Evolutionary conservation across 2,329 filamentous ascomycete genomes (phyloP).

Genomic region (Daldinia eschscholtzii): DNA sequence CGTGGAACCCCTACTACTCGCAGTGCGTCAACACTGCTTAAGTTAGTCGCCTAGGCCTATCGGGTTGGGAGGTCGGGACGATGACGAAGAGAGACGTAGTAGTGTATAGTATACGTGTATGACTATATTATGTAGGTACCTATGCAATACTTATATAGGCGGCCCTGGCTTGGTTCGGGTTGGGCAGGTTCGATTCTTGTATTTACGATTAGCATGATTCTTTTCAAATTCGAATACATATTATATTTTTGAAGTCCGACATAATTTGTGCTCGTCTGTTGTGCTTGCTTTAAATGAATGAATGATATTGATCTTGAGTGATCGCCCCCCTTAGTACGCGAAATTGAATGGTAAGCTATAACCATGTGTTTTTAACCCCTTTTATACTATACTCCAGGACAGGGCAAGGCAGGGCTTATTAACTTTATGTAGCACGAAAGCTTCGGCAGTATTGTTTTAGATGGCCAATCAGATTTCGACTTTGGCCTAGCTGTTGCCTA

Average conservation of each 20-base stretch:
- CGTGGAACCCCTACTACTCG: constrained; percentile 60
- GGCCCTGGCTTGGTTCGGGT: background rate
- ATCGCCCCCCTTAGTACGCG: too few relatives aligned
- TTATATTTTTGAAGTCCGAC: background rate
- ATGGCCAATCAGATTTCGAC: background rate
- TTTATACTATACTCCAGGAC: background rate
- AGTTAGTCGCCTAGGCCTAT: background rate
- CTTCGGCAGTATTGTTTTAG: background rate
- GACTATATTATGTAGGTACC: background rate
- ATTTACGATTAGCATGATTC: constrained; percentile 1
- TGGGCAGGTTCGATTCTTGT: constrained; percentile 3
- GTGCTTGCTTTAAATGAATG: background rate
- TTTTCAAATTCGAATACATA: constrained; percentile 1
- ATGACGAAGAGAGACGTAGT: background rate
- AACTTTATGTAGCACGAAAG: too few relatives aligned
- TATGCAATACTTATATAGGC: background rate
- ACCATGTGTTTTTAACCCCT: too few relatives aligned
- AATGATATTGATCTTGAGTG: background rate
- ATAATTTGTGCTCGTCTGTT: background rate
- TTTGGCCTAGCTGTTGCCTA: background rate
- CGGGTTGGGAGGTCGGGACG: background rate
- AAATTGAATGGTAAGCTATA: too few relatives aligned
- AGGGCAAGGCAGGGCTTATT: background rate
- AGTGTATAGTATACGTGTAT: background rate
- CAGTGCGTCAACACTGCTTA: constrained; percentile 55